phyloP scores from a whole-genome alignment of 2,329 filamentous ascomycete genomes.

The Ophiostoma triangulosporum region DNA sequence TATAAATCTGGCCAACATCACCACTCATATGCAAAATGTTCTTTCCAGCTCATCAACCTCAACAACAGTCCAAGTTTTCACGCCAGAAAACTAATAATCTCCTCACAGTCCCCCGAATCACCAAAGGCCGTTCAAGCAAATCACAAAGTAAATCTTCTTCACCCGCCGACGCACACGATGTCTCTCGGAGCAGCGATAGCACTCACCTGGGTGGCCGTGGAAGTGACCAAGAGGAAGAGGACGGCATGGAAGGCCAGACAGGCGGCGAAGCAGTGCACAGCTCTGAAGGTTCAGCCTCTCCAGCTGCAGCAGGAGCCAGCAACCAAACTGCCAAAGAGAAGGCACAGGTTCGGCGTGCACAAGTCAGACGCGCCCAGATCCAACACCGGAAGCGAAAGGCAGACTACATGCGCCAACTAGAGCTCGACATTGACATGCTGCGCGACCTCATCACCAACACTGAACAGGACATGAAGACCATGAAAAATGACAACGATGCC shows the following conservation, averaged over 20 bases:
- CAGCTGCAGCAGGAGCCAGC: background rate
- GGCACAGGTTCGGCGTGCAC: constrained; percentile 32
- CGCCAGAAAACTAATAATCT: constrained; percentile 1
- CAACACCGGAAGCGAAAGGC: constrained; percentile 43
- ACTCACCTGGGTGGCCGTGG: constrained; percentile 1
- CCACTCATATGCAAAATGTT: background rate
- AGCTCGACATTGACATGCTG: constrained; percentile 34
- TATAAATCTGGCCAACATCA: background rate
- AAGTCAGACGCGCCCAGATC: constrained; percentile 39
- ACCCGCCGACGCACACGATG: background rate
- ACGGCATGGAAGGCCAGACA: background rate
- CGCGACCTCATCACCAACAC: constrained; percentile 32
- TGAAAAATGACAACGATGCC: constrained; percentile 30
- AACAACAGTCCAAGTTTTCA: background rate
- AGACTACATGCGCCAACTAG: constrained; percentile 40
- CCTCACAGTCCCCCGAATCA: constrained; percentile 4
- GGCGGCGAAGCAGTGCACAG: background rate
- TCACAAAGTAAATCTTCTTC: background rate
- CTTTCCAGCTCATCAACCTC: background rate
- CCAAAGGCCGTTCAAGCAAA: background rate
- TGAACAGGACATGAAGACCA: constrained; percentile 24
- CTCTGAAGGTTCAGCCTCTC: background rate
- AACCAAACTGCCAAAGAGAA: constrained; percentile 22
- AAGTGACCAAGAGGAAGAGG: constrained; percentile 1
- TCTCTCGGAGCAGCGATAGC: background rate